These are phyloP conservation scores for Calonectria hawksworthii DNA, from an alignment of 2,329 filamentous ascomycete species.

Conservation along the genomic window DNA sequence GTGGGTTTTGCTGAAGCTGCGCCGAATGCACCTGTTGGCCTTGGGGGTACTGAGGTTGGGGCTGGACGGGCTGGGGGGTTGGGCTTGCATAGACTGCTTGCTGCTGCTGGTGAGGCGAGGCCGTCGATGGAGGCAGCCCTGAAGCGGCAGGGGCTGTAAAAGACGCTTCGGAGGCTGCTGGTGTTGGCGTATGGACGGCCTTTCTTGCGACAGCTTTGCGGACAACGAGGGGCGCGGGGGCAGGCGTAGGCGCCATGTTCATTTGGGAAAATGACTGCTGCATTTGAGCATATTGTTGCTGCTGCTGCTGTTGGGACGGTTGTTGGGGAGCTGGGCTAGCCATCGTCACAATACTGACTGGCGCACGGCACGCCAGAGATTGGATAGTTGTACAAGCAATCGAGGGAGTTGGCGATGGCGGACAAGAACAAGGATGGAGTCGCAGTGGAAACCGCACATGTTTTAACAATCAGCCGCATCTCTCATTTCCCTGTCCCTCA, in stretches of 20 bases:
- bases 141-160: neutral
- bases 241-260: conserved; percentile 17
- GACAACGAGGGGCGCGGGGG: neutral
- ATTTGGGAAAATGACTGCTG: conserved; percentile 11
- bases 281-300: conserved; percentile 13
- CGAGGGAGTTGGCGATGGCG: neutral
- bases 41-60: conserved; percentile 8
- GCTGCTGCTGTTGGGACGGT: neutral
- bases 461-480: neutral
- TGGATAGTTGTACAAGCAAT: neutral
- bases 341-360: conserved; percentile 4
- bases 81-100: neutral
- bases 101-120: conserved; percentile 16
- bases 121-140: neutral
- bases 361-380: neutral
- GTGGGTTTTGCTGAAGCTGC: neutral
- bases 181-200: neutral
- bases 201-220: conserved; percentile 14
- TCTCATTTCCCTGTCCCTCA: neutral
- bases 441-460: neutral
- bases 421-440: neutral
- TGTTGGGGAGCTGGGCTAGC: conserved; percentile 1
- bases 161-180: neutral
- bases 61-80: neutral
- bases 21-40: neutral